A percentile compares a stretch with the other conserved stretches of the same genome.
phyloP scores from a whole-genome alignment of 108 stramenopile species.

The Conticribra weissflogii region DNA sequence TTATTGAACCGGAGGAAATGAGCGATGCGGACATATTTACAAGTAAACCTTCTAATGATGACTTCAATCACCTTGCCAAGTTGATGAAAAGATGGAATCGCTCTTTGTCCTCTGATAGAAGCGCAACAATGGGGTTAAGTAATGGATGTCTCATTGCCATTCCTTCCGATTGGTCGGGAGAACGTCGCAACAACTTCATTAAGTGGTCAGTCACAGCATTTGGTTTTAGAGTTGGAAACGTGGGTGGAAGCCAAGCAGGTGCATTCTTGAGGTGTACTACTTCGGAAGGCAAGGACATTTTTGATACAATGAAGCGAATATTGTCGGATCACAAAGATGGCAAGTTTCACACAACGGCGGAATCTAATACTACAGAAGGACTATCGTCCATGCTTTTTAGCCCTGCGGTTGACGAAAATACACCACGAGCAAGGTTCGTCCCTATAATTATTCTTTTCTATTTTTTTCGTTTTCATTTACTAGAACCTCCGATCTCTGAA shows the following conservation, averaged over 20 bases:
- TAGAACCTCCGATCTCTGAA: too few species aligned
- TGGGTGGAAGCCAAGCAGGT: slow-evolving; percentile 52
- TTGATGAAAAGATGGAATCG: slow-evolving; percentile 42
- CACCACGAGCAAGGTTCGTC: too few species aligned
- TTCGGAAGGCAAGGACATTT: slow-evolving; percentile 24
- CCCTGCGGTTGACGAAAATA: neutral
- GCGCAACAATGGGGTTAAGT: slow-evolving; percentile 49
- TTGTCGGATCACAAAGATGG: slow-evolving; percentile 44
- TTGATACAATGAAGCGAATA: slow-evolving; percentile 25
- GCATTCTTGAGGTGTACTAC: slow-evolving; percentile 39
- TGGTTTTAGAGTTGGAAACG: slow-evolving; percentile 64
- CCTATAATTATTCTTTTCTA: neutral
- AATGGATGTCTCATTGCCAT: slow-evolving; percentile 68
- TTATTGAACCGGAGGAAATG: slow-evolving; percentile 7
- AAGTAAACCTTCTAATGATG: slow-evolving; percentile 67
- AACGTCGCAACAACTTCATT: slow-evolving; percentile 55
- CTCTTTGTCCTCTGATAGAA: slow-evolving; percentile 20
- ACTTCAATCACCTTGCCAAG: slow-evolving; percentile 71
- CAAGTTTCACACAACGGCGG: slow-evolving; percentile 9
- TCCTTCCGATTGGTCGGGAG: slow-evolving; percentile 51
- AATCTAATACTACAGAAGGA: neutral
- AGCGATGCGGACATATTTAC: slow-evolving; percentile 49
- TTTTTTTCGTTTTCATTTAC: neutral
- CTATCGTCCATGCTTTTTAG: neutral
- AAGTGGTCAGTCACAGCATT: slow-evolving; percentile 59